A percentile compares a stretch with the other conserved stretches of the same genome.
Conservation (phyloP, 306 rosid genomes). For the Pterocarpus santalinus region DNA sequence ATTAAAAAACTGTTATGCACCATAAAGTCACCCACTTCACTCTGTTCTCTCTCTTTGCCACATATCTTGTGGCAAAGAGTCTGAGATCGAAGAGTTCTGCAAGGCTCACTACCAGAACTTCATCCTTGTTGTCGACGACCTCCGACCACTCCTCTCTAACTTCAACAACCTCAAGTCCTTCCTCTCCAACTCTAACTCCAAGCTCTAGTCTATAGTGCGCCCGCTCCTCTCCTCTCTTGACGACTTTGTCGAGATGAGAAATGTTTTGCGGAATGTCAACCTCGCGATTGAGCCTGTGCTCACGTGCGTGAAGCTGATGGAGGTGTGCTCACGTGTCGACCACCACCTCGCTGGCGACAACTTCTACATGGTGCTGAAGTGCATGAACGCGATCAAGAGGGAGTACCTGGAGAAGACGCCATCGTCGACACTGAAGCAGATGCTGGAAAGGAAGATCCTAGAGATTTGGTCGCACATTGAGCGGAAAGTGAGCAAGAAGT, state of each 20-base stretch:
- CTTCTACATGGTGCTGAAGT: conserved; percentile 93
- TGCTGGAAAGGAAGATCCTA: conserved; percentile 96
- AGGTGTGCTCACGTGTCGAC: conserved; percentile 86
- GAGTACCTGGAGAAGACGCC: conserved; percentile 70
- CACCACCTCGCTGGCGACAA: conserved; percentile 68
- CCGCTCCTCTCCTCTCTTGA: conserved; percentile 93
- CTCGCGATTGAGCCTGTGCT: conserved; percentile 80
- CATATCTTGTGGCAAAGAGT: no score
- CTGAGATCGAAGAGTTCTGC: conserved; percentile 98
- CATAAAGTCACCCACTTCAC: no score
- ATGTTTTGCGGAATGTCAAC: conserved; percentile 74
- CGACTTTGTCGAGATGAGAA: conserved; percentile 81
- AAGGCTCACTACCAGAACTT: conserved; percentile 98
- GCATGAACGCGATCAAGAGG: conserved; percentile 79
- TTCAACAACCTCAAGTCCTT: conserved; percentile 92
- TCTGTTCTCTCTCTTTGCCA: no score
- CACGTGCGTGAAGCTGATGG: conserved; percentile 62
- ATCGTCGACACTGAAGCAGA: conserved; percentile 79
- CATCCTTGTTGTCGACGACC: conserved; percentile 98
- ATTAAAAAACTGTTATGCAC: no score
- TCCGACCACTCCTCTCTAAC: conserved; percentile 94
- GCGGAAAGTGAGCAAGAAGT: conserved; percentile 88
- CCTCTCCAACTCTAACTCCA: conserved; percentile 87
- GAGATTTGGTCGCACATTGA: conserved; percentile 90
- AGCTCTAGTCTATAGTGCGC: conserved; percentile 78